Conservation (phyloP, 2,329 filamentous ascomycete species). For the Diaporthe citri region DNA sequence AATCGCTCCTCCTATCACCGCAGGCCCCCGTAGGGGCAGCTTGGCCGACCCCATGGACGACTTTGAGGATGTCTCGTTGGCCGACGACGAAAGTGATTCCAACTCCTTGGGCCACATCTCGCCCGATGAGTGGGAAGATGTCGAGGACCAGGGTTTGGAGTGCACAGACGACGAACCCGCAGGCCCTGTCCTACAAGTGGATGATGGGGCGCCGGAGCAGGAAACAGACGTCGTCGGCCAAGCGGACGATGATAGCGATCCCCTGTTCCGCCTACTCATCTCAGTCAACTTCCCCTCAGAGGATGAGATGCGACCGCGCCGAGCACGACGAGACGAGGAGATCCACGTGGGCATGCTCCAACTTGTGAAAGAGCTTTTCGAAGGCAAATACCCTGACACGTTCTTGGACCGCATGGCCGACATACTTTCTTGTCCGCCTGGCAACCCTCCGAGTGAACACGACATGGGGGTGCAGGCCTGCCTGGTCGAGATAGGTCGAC, state of each 20-base stretch:
- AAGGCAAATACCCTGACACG: conserved; percentile 16
- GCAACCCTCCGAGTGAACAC: conserved; percentile 17
- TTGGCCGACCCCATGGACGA: conserved; percentile 26
- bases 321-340: conserved; percentile 24
- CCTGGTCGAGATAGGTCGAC: conserved; percentile 28
- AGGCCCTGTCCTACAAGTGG: conserved; percentile 39
- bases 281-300: conserved; percentile 24
- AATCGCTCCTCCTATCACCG: neutral
- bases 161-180: conserved; percentile 3
- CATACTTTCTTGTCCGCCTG: conserved; percentile 31
- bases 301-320: conserved; percentile 28
- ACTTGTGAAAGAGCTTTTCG: conserved; percentile 14
- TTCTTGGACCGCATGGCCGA: conserved; percentile 33
- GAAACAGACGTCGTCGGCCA: conserved; percentile 24
- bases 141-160: conserved; percentile 8
- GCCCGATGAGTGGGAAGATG: conserved; percentile 38
- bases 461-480: conserved; percentile 31
- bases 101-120: conserved; percentile 30
- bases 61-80: conserved; percentile 38
- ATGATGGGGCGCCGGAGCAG: conserved; percentile 27
- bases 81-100: conserved; percentile 33
- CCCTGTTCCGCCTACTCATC: conserved; percentile 28
- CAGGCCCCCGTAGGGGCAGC: neutral
- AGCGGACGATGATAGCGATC: conserved; percentile 35
- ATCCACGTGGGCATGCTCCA: conserved; percentile 2